Base-by-base conservation (phyloP, 1,284 basidiomycete species). In the Ceratobasidium sp. region DNA sequence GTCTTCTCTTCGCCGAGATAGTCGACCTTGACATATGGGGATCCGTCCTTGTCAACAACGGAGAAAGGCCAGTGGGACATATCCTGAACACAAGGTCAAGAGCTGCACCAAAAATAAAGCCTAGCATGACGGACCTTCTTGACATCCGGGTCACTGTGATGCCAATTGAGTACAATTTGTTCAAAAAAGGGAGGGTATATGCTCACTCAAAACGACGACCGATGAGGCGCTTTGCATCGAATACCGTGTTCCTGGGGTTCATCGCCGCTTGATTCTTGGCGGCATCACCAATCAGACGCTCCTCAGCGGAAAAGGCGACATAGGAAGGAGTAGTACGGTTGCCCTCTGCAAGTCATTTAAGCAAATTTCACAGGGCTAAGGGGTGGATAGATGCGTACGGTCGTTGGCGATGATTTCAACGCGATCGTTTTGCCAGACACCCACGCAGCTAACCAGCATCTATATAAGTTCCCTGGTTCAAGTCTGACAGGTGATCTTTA, bases 241-340 rank as follows among this genome's bases (percentile, higher is more conserved):
- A 96, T 79, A 96, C 93, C 75, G 95, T 97, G 86, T 96, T 96
- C 77, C 85, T 85, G 73, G 94, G 93, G 86, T 95, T 96, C 93
- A 95, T 95, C 78, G 95, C 93, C 75, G 91, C 89, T 85, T 94
- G 90, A 83, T 98, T 98, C 86, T 98, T 98, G 75, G 96, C 96
- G 76, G 94, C 94, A 87, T 98, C 96, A 81, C 96, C 96, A 78
- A 98, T 98, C 80, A 99, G 84, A 85, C 96, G 95, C 87, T 99
- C 96, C 80, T 92, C 92, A 73, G 93, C 83, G 75, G 94, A 96
- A 87, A 99, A 98, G 76, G 96, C 94, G 81, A 98, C 96, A 83
- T 98, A 98, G 75, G 96, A 99, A 70, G 96, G 96, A 70, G 96
- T 98, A 76, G 96, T 98, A 76, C 96, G 89, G 89, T 98, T 98